Base-by-base conservation (phyloP, 2,329 filamentous ascomycete genomes). In the Plenodomus lindquistii region DNA sequence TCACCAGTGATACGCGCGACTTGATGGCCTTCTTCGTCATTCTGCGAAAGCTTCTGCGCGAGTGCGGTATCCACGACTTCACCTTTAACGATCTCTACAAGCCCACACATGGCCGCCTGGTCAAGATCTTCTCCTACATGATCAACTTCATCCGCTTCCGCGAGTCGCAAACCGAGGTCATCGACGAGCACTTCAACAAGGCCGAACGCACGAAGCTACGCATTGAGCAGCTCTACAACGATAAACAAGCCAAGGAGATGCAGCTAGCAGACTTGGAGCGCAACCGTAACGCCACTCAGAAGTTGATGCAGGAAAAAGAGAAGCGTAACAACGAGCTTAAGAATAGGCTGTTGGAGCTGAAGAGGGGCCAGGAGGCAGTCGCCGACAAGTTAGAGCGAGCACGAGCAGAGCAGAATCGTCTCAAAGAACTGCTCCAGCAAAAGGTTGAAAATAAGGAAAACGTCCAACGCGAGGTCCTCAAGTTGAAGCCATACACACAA, bases 131-230 rank as follows among this genome's bases (percentile, higher is more conserved):
- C 71, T 96, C 90, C 57, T 97, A 97, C 74, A 84, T 97, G 56
- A 99, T 99, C 79, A 99, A 99, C 75, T 99, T 99, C 74, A 92
- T 97, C 60, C 86, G 94, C 44, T 99, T 97, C 76, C 88, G 94
- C 62, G 92, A 97, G 76, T 91, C 88, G 54, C 93, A 97, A 73
- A 95, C 91, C 1, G 79, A 80, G 34, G 85, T 94, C 22, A 96
- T 97, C 56, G 92, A 97, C 70, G 85, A 95, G 70, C 89, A 97
- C 74, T 94, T 94, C 77, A 94, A 96, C 78, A 92, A 90, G 64
- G 84, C 89, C 11, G 91, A 97, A 73, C 84, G 83, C 50, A 92
- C 89, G 1, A 97, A 96, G 75, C 79, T 86, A 43, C 85, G 88
- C 53, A 97, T 97, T 65, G 93, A 97, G 74, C 82, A 86, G 17